These are phyloP conservation scores for Claviceps paspali DNA, from an alignment of 2,329 filamentous ascomycete genomes.

Conservation along the genomic window DNA sequence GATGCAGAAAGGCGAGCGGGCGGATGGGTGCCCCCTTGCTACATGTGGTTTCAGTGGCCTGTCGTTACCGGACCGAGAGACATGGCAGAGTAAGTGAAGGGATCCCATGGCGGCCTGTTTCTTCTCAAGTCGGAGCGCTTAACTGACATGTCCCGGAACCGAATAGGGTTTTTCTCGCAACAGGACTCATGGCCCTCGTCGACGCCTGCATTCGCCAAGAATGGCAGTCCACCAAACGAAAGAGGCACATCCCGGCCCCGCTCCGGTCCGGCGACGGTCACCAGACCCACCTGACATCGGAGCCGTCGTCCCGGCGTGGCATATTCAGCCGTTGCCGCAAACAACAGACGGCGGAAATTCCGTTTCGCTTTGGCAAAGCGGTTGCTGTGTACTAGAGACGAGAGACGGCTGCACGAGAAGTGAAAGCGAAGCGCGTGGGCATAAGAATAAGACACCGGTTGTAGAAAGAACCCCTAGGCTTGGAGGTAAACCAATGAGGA, in stretches of 20 bases:
- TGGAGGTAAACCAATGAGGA: too few relatives aligned
- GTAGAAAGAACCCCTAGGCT: too few relatives aligned
- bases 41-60: constrained; percentile 72
- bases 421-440: not conserved
- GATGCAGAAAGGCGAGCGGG: constrained; percentile 60
- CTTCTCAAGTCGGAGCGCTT: too few relatives aligned
- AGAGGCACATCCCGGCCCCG: constrained; percentile 2
- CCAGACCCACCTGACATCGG: constrained; percentile 1
- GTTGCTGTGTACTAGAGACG: constrained; percentile 21
- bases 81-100: constrained; percentile 68
- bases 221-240: constrained; percentile 34
- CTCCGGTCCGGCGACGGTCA: not conserved
- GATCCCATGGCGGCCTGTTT: too few relatives aligned
- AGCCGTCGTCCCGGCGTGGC: constrained; percentile 1
- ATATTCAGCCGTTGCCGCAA: constrained; percentile 4
- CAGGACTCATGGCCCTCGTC: constrained; percentile 75
- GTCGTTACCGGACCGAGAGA: constrained; percentile 59
- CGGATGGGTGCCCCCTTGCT: constrained; percentile 80
- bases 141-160: not conserved
- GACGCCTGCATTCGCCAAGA: constrained; percentile 80
- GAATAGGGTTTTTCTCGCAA: constrained; percentile 69
- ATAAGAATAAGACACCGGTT: too few relatives aligned
- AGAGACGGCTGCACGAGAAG: not conserved
- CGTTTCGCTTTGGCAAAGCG: constrained; percentile 21
- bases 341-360: constrained; percentile 18